These are phyloP conservation scores for Fusarium austroafricanum DNA, from an alignment of 2,329 filamentous ascomycete species.

Conservation along the genomic window DNA sequence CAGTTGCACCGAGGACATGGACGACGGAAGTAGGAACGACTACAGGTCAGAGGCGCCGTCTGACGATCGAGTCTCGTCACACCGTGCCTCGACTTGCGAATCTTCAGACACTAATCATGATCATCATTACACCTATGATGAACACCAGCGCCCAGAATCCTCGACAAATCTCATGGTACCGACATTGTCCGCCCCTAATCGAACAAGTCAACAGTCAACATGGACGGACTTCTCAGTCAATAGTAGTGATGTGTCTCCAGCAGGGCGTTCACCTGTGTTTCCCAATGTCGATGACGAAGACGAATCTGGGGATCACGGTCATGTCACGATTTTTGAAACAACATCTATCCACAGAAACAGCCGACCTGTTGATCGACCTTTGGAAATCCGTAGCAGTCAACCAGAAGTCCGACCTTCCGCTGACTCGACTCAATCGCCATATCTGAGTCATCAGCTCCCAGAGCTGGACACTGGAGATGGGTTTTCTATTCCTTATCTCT, in stretches of 20 bases:
- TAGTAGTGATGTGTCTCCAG: constrained; percentile 58
- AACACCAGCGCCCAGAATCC: constrained; percentile 51
- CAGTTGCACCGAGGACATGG: constrained; percentile 52
- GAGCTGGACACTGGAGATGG: constrained; percentile 63
- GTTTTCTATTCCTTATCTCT: constrained; percentile 62
- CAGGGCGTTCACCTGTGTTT: constrained; percentile 46
- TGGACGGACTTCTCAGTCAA: constrained; percentile 72
- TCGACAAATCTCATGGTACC: constrained; percentile 62
- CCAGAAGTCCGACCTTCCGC: constrained; percentile 40
- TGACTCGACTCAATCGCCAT: constrained; percentile 46
- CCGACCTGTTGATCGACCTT: constrained; percentile 30
- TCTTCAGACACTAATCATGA: constrained; percentile 53
- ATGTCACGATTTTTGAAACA: constrained; percentile 51
- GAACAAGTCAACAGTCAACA: constrained; percentile 66
- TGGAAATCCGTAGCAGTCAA: constrained; percentile 39
- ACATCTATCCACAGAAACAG: constrained; percentile 46
- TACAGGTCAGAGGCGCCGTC: constrained; percentile 47
- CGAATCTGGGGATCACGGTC: constrained; percentile 47
- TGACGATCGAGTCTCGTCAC: constrained; percentile 49
- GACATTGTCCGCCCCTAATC: constrained; percentile 56
- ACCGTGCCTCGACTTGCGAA: constrained; percentile 55
- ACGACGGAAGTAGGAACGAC: constrained; percentile 47
- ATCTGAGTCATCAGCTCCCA: constrained; percentile 57
- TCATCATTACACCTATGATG: constrained; percentile 42
- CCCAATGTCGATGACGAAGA: constrained; percentile 43